Conservation (phyloP, 2,329 filamentous ascomycete genomes). For the Sporothrix curviconia region DNA sequence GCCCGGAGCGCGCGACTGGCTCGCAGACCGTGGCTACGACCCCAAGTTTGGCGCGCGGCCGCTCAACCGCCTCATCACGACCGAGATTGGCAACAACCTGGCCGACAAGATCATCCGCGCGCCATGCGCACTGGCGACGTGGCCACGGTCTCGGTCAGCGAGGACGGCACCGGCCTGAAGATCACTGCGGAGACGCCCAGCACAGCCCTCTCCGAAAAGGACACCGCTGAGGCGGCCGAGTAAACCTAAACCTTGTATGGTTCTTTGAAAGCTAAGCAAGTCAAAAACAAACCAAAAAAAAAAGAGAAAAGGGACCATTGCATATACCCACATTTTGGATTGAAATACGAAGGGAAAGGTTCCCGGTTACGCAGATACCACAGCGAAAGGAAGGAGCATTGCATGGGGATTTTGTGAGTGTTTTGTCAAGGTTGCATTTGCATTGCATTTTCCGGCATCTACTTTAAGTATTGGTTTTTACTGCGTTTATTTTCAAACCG, state of each 20-base stretch:
- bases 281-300: conserved; percentile 12
- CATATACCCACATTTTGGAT: too few species aligned
- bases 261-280: background rate
- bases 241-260: background rate
- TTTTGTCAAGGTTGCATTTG: too few species aligned
- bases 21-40: conserved; percentile 84
- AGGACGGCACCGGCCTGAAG: conserved; percentile 52
- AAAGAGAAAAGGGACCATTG: background rate
- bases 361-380: too few species aligned
- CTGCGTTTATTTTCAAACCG: too few species aligned
- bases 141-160: conserved; percentile 63
- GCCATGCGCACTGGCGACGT: conserved; percentile 68
- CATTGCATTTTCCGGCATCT: too few species aligned
- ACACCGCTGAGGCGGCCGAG: background rate
- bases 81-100: conserved; percentile 79
- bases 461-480: too few species aligned
- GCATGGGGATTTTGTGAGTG: too few species aligned
- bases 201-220: too few species aligned
- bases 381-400: too few species aligned
- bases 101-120: conserved; percentile 86
- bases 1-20: conserved; percentile 71
- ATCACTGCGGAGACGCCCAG: conserved; percentile 28
- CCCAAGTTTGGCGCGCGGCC: conserved; percentile 86
- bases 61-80: conserved; percentile 82
- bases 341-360: too few species aligned